These are phyloP conservation scores for Toxicodendron radicans DNA, from an alignment of 345 rosid genomes.

Conservation along the genomic window DNA sequence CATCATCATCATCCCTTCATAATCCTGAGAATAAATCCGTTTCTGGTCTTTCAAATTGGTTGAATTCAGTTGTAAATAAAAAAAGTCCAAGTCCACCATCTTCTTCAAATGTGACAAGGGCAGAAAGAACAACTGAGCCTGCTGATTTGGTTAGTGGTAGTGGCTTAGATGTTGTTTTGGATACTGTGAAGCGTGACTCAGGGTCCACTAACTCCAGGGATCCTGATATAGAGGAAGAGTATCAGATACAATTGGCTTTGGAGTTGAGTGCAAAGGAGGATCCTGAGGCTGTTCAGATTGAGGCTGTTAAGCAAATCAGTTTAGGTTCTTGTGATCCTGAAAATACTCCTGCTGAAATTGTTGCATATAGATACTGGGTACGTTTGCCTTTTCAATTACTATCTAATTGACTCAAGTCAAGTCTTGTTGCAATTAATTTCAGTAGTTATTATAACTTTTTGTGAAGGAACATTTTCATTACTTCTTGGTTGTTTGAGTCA, in stretches of 20 bases:
- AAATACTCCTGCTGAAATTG: constrained; percentile 85
- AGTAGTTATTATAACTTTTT: background rate
- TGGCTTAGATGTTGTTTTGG: constrained; percentile 43
- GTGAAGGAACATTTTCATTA: background rate
- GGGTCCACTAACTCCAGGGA: constrained; percentile 60
- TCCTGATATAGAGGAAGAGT: constrained; percentile 85
- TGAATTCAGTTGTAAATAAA: constrained; percentile 66
- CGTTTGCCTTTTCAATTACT: constrained; percentile 30
- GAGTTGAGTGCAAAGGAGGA: constrained; percentile 97
- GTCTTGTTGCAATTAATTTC: constrained; percentile 9
- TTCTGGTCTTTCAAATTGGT: constrained; percentile 78
- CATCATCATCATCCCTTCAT: constrained; percentile 27
- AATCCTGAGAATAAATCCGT: constrained; percentile 56
- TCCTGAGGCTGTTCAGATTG: constrained; percentile 98
- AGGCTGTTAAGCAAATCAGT: constrained; percentile 94
- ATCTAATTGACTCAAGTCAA: constrained; percentile 1
- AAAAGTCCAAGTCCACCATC: constrained; percentile 60
- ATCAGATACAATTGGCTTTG: constrained; percentile 87
- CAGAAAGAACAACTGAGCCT: constrained; percentile 45
- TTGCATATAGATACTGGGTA: constrained; percentile 95
- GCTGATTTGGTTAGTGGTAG: constrained; percentile 42
- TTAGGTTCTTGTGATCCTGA: constrained; percentile 73
- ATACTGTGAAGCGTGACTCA: constrained; percentile 48
- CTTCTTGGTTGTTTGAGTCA: background rate
- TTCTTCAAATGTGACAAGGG: constrained; percentile 53